phyloP scores from a whole-genome alignment of 225 moss, liverwort and hornwort species.

The Rhytidiadelphus loreus region DNA sequence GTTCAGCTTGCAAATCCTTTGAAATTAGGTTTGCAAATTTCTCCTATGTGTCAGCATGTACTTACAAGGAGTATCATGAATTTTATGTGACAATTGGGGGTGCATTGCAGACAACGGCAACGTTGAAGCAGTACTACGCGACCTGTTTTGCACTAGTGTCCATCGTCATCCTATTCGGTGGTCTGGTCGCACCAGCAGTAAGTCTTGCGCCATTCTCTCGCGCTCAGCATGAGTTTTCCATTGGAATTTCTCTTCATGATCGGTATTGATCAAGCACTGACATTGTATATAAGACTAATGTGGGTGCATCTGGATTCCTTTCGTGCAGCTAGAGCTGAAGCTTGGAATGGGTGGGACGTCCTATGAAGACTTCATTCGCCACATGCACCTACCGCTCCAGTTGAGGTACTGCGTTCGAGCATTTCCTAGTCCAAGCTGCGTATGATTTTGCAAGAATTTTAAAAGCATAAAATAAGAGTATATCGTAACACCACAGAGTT shows the following conservation, averaged over 20 bases:
- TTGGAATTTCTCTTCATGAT: neutral
- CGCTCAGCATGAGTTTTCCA: neutral
- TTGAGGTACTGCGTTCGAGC: constrained; percentile 43
- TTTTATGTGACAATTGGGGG: neutral
- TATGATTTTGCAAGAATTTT: neutral
- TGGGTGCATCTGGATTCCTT: neutral
- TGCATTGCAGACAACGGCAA: constrained; percentile 33
- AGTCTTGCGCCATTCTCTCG: constrained; percentile 5
- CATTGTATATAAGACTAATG: neutral
- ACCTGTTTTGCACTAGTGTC: constrained; percentile 35
- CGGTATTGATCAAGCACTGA: neutral
- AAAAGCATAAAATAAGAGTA: neutral
- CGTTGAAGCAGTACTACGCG: constrained; percentile 53
- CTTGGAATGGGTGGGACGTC: constrained; percentile 94
- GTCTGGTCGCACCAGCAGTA: constrained; percentile 43
- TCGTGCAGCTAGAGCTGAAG: constrained; percentile 73
- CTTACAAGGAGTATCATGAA: neutral
- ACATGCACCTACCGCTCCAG: constrained; percentile 84
- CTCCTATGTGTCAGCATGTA: neutral
- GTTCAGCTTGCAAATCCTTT: neutral
- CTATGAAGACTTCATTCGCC: constrained; percentile 78
- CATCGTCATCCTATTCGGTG: constrained; percentile 42
- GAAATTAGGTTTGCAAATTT: neutral
- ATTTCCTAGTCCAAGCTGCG: neutral
- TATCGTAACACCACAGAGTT: neutral